Conservation (phyloP, 371 early-diverging fungal genomes). For the Mucor irregularis region DNA sequence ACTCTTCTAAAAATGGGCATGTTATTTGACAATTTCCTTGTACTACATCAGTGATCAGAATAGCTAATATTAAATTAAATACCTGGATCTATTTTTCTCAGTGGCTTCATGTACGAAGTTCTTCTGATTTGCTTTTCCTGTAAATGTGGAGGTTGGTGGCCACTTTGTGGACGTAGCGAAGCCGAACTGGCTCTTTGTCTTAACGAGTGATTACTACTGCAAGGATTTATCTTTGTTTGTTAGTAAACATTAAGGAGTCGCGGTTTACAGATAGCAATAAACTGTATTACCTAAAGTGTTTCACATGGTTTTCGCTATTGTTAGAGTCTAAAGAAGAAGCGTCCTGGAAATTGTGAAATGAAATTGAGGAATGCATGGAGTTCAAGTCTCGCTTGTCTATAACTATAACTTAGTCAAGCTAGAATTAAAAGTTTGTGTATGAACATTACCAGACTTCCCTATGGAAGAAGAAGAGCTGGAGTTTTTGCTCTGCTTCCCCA, state of each 20-base stretch:
- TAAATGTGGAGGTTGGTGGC: neutral
- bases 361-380: conserved; percentile 5
- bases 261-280: neutral
- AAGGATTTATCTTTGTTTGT: too few relatives aligned
- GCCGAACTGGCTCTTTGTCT: conserved; percentile 20
- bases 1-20: neutral
- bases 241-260: neutral
- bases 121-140: neutral
- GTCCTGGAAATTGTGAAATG: conserved; percentile 1
- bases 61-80: neutral
- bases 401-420: neutral
- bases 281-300: conserved; percentile 23
- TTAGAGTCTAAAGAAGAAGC: neutral
- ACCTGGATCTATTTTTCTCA: conserved; percentile 15
- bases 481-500: conserved; percentile 32
- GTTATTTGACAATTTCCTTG: conserved; percentile 12
- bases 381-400: neutral
- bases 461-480: conserved; percentile 1
- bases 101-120: conserved; percentile 9
- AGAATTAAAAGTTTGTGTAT: neutral
- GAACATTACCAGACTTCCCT: neutral
- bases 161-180: conserved; percentile 7
- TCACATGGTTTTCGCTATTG: conserved; percentile 15
- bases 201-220: conserved; percentile 8
- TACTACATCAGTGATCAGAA: conserved; percentile 6